Conservation (phyloP, 352 stramenopile genomes). For the Phytophthora sansomeana region DNA sequence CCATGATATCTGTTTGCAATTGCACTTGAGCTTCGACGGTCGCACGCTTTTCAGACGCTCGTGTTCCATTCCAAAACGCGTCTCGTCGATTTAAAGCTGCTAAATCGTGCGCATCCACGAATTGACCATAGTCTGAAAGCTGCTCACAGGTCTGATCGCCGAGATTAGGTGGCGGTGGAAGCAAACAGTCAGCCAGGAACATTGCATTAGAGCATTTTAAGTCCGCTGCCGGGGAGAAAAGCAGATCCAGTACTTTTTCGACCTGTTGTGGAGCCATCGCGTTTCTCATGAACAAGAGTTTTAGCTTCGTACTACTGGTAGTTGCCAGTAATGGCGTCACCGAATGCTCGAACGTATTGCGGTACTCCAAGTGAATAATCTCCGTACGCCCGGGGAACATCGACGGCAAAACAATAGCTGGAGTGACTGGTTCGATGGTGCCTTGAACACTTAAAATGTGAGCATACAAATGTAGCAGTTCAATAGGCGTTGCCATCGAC, state of each 20-base stretch:
- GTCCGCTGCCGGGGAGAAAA: slow-evolving; percentile 46
- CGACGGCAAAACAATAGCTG: slow-evolving; percentile 38
- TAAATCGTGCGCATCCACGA: slow-evolving; percentile 43
- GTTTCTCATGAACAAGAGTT: slow-evolving; percentile 33
- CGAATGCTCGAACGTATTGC: slow-evolving; percentile 51
- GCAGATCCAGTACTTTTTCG: slow-evolving; percentile 34
- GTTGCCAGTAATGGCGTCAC: slow-evolving; percentile 32
- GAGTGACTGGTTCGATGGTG: slow-evolving; percentile 37
- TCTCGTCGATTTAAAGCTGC: slow-evolving; percentile 43
- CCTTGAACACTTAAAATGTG: slow-evolving; percentile 43
- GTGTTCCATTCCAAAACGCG: slow-evolving; percentile 33
- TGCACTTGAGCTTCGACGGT: slow-evolving; percentile 34
- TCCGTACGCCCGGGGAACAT: slow-evolving; percentile 47
- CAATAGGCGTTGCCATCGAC: slow-evolving; percentile 44
- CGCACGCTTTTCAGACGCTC: slow-evolving; percentile 3
- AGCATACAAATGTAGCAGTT: slow-evolving; percentile 50
- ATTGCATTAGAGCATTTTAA: slow-evolving; percentile 30
- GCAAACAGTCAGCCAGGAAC: slow-evolving; percentile 52
- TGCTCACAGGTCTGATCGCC: slow-evolving; percentile 29
- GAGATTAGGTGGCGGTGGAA: slow-evolving; percentile 20
- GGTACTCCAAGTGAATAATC: slow-evolving; percentile 48
- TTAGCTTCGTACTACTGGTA: slow-evolving; percentile 22
- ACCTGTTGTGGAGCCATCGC: slow-evolving; percentile 25
- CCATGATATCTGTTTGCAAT: slow-evolving; percentile 50
- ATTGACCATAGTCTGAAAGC: slow-evolving; percentile 49